phyloP scores from a whole-genome alignment of 768 basidiomycete genomes.

The Boletales sp. region DNA sequence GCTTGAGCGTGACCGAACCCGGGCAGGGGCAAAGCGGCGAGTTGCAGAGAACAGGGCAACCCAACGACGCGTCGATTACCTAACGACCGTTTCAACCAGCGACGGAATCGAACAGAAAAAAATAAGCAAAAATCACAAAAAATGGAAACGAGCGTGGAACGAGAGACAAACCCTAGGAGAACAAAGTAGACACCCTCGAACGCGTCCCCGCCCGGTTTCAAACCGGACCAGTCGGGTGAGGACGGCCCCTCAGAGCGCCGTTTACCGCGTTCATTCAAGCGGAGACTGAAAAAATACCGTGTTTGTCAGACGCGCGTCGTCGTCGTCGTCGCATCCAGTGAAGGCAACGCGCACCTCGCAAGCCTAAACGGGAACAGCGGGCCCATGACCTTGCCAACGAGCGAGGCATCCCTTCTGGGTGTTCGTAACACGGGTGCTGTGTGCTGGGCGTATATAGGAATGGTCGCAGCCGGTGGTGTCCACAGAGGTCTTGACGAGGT shows the following conservation, averaged over 20 bases:
- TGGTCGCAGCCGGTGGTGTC: neutral
- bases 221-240: conserved; percentile 11
- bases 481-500: neutral
- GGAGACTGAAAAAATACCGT: conserved; percentile 14
- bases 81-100: conserved; percentile 28
- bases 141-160: neutral
- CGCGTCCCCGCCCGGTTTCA: conserved; percentile 5
- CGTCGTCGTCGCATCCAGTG: conserved; percentile 9
- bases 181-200: neutral
- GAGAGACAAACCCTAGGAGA: neutral
- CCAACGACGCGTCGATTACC: conserved; percentile 31
- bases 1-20: conserved; percentile 11
- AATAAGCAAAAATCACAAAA: conserved; percentile 4
- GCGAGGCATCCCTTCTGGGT: neutral
- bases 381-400: neutral
- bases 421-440: neutral
- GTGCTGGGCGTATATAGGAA: neutral
- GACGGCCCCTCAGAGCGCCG: neutral
- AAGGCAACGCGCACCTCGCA: neutral
- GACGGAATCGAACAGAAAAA: conserved; percentile 11
- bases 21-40: conserved; percentile 24
- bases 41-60: conserved; percentile 16
- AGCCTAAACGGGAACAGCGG: neutral
- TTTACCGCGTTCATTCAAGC: conserved; percentile 4
- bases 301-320: conserved; percentile 11